Percentiles rank a stretch among this genome's conserved stretches.
Evolutionary conservation across 495 filamentous ascomycete genomes (phyloP).

Genomic region (Penicillium ochrochloron): DNA sequence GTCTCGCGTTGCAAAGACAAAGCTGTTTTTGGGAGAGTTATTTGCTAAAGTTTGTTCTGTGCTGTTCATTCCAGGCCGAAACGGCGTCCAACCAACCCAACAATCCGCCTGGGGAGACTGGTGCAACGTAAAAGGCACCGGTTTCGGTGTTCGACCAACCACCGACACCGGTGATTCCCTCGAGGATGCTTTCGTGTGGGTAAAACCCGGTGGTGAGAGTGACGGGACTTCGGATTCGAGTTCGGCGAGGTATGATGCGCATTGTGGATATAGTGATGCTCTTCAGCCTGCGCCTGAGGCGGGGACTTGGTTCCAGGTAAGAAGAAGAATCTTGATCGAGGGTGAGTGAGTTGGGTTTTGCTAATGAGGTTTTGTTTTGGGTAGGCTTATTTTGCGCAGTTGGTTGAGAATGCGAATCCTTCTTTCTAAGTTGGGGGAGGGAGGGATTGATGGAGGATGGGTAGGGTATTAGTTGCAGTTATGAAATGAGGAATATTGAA

Average conservation of each 20-base stretch:
- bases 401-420: slow-evolving; percentile 71
- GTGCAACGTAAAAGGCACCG: slow-evolving; percentile 79
- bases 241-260: slow-evolving; percentile 69
- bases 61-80: slow-evolving; percentile 55
- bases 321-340: slow-evolving; percentile 4
- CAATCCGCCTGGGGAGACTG: slow-evolving; percentile 78
- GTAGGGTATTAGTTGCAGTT: neutral
- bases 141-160: slow-evolving; percentile 73
- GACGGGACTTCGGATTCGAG: slow-evolving; percentile 72
- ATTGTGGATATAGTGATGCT: slow-evolving; percentile 66
- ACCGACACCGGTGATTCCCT: slow-evolving; percentile 63
- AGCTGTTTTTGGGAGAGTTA: too few species aligned
- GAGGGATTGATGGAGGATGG: neutral
- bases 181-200: slow-evolving; percentile 80
- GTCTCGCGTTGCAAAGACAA: too few species aligned
- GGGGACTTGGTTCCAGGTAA: slow-evolving; percentile 74
- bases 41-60: too few species aligned
- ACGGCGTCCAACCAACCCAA: slow-evolving; percentile 65
- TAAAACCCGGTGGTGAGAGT: slow-evolving; percentile 83
- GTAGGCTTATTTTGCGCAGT: slow-evolving; percentile 62
- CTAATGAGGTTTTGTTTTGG: neutral
- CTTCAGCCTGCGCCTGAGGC: slow-evolving; percentile 76
- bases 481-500: neutral
- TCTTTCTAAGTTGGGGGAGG: slow-evolving; percentile 18
- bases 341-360: neutral